Percentiles rank a stretch among this genome's conserved stretches.
Evolutionary conservation across 2,329 filamentous ascomycete species (phyloP).

Genomic region (Neopestalotiopsis clavispora): DNA sequence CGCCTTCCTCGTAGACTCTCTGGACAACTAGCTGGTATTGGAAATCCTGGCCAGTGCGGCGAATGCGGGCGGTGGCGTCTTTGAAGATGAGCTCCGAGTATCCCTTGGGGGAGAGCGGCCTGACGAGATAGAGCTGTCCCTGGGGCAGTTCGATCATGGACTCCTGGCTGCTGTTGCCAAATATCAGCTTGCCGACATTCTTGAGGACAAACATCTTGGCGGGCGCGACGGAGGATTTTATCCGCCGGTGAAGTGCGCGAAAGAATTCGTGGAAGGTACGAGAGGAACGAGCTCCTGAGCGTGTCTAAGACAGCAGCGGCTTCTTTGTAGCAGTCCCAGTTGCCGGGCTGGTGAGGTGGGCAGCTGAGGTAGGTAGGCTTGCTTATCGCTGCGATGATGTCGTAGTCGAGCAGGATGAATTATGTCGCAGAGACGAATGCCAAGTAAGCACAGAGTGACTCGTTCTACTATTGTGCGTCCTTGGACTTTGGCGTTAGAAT

Average conservation of each 20-base stretch:
- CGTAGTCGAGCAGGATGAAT: no score
- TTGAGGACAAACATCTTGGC: slow-evolving; percentile 47
- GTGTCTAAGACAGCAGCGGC: no score
- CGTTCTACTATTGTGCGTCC: no score
- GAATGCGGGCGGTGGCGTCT: slow-evolving; percentile 90
- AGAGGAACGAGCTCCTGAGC: no score
- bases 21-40: slow-evolving; percentile 98
- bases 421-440: no score
- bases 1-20: slow-evolving; percentile 95
- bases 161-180: slow-evolving; percentile 86
- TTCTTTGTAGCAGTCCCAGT: no score
- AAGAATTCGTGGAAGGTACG: neutral
- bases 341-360: no score
- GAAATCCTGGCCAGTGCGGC: slow-evolving; percentile 90
- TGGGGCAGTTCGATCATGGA: slow-evolving; percentile 92
- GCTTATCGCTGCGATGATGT: no score
- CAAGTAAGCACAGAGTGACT: no score
- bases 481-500: no score
- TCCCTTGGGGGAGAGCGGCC: slow-evolving; percentile 92
- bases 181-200: slow-evolving; percentile 83
- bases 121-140: slow-evolving; percentile 95
- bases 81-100: slow-evolving; percentile 99
- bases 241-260: neutral
- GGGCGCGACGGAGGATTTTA: neutral
- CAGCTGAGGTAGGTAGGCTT: no score